Base-by-base conservation (phyloP, 2,329 filamentous ascomycete genomes). In the Triangularia verruculosa region DNA sequence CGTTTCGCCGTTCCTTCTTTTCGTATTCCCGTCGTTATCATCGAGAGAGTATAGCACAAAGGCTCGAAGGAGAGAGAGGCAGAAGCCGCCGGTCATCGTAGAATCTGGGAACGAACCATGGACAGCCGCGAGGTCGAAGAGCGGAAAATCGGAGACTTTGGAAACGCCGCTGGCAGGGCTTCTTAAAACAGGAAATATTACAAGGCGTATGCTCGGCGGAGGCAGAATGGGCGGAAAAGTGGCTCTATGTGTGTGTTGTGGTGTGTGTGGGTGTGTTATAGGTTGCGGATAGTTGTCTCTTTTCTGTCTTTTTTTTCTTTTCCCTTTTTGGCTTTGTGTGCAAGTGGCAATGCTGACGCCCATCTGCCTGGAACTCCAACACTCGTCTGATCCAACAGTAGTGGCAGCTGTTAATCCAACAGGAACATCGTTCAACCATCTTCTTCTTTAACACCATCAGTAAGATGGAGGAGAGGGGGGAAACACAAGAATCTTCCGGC, bases 11-110 rank as follows among this genome's bases (percentile, higher is more conserved):
- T 62, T 62, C 66, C 57, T 66, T 65, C 55, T 61, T 61, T 64
- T 68, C 64, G 47, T 59, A 63, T 64, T 68, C 64, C 47, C 58
- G 63, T 69, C 61, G 64, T 70, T 66, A 66, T 71, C 68, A 63
- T 68, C 54, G 64, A 64, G 64, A 65, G 64, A 65, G 61, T 64
- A 63, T 63, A 62, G 59, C 61, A 61, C 30, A 61, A 43, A 60
- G 34, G 43, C 43, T 56, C 34, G 58, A 57, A 28, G 51, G 25
- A 43, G 43, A 25, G 62, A 27, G 43, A 25, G 62, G 30, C 52
- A 28, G 47, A 62, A 57, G 28, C 47, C 27, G 43, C 32, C 62
- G 17, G 7, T 62, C 28, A 56, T 47, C 39, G 53, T 30, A 57
- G 58, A 64, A 47, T 17, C 53, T 52, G 39, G 43, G n/a, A 20